Base-by-base conservation (phyloP, 2,329 filamentous ascomycete species). In the Immersiporthe knoxdaviesiana region DNA sequence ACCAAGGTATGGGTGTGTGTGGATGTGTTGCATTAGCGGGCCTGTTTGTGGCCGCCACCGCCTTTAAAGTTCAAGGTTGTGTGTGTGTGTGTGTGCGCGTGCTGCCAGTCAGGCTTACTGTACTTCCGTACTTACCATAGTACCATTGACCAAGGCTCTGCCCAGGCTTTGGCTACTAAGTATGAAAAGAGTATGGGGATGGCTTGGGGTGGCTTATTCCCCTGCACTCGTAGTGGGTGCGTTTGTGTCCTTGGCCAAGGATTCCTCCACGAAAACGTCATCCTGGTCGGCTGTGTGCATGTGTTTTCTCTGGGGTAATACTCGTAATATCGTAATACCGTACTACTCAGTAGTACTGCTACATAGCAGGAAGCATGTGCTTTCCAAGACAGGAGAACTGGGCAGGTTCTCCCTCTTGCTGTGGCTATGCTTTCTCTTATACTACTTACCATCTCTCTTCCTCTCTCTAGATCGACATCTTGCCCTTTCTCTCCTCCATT, bases 201-300 rank as follows among this genome's bases (percentile, higher is more conserved):
- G 35, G 24, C 11, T 3, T 4, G 11, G 24, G 21, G n/a, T 52
- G 47, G 60, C n/a, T 35, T 62, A 24, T 37, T 30, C 7, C 50
- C 52, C 2, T 54, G 47, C 7, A n/a, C 50, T 10, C 24, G 41
- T 21, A n/a, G 41, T 47, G 18, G 8, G 44, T 47, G 21, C 8
- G 44, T n/a, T n/a, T 47, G 54, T 69, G 63, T 65, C 68, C 68
- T 65, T 65, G 63, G 60, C 50, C 58, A 37, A 37, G 41, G 24
- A n/a, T 27, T 27, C 16, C 47, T 61, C 16, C 8, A n/a, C 47
- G 21, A 32, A 41, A 67, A 69, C 68, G 68, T 69, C 68, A 69
- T 69, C 47, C 67, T 66, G 21, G 67, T 30, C 14, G 52, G 67
- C 56, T 66, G 27, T 39, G 66, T 30, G 62, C 30, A 24, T 47